Base-by-base conservation (phyloP, 1,284 basidiomycete species). In the Cystobasidium slooffiae region DNA sequence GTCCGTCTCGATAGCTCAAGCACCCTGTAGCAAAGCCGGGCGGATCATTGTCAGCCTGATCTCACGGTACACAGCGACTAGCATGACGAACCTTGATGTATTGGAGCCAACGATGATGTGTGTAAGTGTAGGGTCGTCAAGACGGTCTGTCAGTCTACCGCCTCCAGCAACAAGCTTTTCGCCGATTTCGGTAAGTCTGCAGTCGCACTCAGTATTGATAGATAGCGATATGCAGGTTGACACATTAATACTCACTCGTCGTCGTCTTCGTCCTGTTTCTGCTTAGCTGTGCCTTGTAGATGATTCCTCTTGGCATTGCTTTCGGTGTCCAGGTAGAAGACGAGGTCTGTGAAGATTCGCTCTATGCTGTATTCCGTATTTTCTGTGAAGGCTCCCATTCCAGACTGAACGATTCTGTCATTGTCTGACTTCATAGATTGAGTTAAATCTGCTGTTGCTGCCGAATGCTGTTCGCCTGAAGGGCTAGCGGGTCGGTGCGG, bases 281-380 rank as follows among this genome's bases (percentile, higher is more conserved):
- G 39, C 5, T 22, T 22, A 20, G 18, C 75, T 16, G 58, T 31
- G 12, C 24, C 67, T 31, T 47, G 31, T 84, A 96, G 87, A 0
- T 85, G 87, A 76, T 92, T 86, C 78, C 84, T 83, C 7, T 80
- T 81, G 0, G 93, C 92, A 79, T 93, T 93, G 9, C 84, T 84
- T 0, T 88, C 86, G 1, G 91, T 88, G 82, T 96, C 94, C 49
- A 97, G 85, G 82, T 96, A 97, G 83, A 95, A 94, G 78, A 88
- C 89, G 7, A 78, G 70, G 4, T 74, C 72, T 9, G 55, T 43
- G 58, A 80, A 78, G 0, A 74, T 61, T 31, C 49, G 41, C 3
- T 70, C 67, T 16, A 56, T 51, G 51, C 78, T 75, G 43, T 72
- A 73, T 4, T 61, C 55, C 12, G 31, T 31, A 16, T 46, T 68